Evolutionary conservation across 495 filamentous ascomycete species (phyloP).

Genomic region (Talaromyces thailandensis): DNA sequence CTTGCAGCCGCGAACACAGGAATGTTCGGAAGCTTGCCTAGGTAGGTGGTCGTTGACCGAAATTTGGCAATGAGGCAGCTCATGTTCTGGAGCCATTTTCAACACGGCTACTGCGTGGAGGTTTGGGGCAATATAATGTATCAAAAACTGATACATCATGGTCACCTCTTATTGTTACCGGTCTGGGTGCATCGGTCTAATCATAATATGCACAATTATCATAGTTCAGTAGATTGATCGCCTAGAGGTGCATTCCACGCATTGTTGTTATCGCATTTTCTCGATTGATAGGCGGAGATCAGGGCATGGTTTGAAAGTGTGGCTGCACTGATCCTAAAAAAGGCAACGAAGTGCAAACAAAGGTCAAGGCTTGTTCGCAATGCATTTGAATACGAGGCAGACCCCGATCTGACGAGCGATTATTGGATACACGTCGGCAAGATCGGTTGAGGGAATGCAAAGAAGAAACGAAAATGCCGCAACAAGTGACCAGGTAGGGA

Average conservation of each 20-base stretch:
- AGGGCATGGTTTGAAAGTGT: background rate
- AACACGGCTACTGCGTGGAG: background rate
- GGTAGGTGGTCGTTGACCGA: background rate
- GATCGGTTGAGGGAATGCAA: background rate
- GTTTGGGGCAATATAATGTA: background rate
- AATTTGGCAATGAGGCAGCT: background rate
- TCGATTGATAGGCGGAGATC: background rate
- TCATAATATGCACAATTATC: background rate
- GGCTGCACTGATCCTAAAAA: background rate
- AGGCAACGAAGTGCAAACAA: background rate
- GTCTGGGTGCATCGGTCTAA: background rate
- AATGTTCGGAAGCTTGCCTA: background rate
- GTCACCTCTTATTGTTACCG: background rate
- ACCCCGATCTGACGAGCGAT: background rate
- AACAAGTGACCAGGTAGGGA: background rate
- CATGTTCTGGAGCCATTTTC: background rate
- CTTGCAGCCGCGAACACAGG: background rate
- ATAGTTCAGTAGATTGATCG: background rate
- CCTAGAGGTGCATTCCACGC: background rate
- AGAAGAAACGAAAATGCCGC: background rate
- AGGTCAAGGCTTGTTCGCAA: background rate
- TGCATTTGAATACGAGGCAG: background rate
- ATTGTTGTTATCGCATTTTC: background rate
- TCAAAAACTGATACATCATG: background rate
- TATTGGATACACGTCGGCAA: background rate